Evolutionary conservation across 345 rosid species (phyloP), one percentile per base, ranked within the genome.

Genomic region (Ceriops tagal): DNA sequence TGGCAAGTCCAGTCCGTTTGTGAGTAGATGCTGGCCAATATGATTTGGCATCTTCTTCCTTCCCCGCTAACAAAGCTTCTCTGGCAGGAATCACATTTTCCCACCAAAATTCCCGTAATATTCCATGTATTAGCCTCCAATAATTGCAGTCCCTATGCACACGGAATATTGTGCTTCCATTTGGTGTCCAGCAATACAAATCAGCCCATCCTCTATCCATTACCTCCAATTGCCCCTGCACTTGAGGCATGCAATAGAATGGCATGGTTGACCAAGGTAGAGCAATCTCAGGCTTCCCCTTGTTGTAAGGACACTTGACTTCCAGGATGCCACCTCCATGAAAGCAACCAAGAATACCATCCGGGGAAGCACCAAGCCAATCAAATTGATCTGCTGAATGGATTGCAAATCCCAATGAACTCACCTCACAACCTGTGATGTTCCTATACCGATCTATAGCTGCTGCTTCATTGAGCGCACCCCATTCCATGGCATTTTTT

Each of bases 301-400:
- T 93, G 85, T 93, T 93, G 72, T 81, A 93, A 0, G 98, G 98
- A 57, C 97, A 93, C 58, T 93, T 91, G 66, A 93, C 96, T 83
- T 93, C 96, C 51, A 91, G 73, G 68, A 93, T 77, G 51, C 97
- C 96, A 52, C 85, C 89, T 49, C 78, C 87, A 0, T 75, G 86
- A 73, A 81, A 75, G 71, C 82, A 75, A 64, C 73, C 88, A 0
- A 91, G 93, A 72, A 89, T 81, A 39, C 96, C 98, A 76, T 91
- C 98, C 0, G 96, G 96, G 2, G 97, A 93, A 34, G 90, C 96
- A 11, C 98, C 97, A 22, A 88, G 80, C 97, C 97, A 92, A 49
- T 78, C 79, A 52, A 79, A 67, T 62, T 66, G 78, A 63, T 87
- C 78, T 59, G 86, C 82, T 0, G 89, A 67, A 81, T 92, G 97